phyloP scores from a whole-genome alignment of 1,284 basidiomycete species.

The Wolfiporia cocos region DNA sequence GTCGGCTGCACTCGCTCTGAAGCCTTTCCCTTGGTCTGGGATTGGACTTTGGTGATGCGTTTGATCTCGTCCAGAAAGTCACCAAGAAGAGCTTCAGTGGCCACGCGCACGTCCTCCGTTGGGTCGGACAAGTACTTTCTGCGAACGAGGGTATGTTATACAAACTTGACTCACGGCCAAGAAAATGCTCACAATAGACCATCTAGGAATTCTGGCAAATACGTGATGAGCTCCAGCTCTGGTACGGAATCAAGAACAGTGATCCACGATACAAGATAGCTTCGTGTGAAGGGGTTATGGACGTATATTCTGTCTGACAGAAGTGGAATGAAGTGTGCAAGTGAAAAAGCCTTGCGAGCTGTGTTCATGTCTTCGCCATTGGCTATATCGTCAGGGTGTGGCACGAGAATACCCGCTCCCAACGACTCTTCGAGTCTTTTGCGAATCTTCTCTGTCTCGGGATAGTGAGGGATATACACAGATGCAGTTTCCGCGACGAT shows the following conservation, averaged over 20 bases:
- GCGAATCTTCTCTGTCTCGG: slow-evolving; percentile 68
- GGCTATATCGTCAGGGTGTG: slow-evolving; percentile 50
- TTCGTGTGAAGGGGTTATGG: slow-evolving; percentile 92
- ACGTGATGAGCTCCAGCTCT: slow-evolving; percentile 91
- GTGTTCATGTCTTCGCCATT: slow-evolving; percentile 36
- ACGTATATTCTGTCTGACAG: slow-evolving; percentile 93
- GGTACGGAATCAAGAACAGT: slow-evolving; percentile 95
- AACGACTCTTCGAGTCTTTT: slow-evolving; percentile 33
- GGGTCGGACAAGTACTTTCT: slow-evolving; percentile 96
- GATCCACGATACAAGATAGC: slow-evolving; percentile 96
- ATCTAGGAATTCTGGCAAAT: slow-evolving; percentile 92
- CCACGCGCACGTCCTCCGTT: slow-evolving; percentile 88
- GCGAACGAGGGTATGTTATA: slow-evolving; percentile 11
- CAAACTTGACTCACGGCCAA: slow-evolving; percentile 4
- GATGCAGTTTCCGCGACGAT: slow-evolving; percentile 97
- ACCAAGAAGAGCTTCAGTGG: slow-evolving; percentile 88
- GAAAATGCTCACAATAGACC: slow-evolving; percentile 75
- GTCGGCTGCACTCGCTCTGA: slow-evolving; percentile 33
- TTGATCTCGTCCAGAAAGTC: slow-evolving; percentile 91
- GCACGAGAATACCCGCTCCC: slow-evolving; percentile 46
- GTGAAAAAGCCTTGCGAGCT: slow-evolving; percentile 84
- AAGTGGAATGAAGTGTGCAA: slow-evolving; percentile 92
- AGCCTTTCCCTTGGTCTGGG: slow-evolving; percentile 39
- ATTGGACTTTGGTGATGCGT: slow-evolving; percentile 74
- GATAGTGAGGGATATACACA: slow-evolving; percentile 88